Evolutionary conservation across 2,329 filamentous ascomycete genomes (phyloP).

Genomic region (Trichophyton equinum): DNA sequence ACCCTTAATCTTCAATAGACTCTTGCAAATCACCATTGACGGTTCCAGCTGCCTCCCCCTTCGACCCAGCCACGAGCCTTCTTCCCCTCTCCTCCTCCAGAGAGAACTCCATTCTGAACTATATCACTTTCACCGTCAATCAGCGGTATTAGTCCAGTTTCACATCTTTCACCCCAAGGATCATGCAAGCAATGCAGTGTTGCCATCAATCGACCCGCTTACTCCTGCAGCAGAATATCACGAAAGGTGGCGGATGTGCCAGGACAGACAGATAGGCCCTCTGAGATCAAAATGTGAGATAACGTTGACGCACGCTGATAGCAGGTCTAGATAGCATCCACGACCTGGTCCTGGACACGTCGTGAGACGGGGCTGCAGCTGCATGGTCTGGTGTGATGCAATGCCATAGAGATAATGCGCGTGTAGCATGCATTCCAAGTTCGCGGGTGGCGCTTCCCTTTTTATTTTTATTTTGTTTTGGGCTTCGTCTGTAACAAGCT

Average conservation of each 20-base stretch:
- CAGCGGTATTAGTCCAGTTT: not conserved
- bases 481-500: not conserved
- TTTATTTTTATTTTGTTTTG: not conserved
- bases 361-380: not conserved
- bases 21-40: not conserved
- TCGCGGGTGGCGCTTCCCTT: not conserved
- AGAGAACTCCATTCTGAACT: not conserved
- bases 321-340: not conserved
- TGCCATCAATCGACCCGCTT: not conserved
- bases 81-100: not conserved
- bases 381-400: not conserved
- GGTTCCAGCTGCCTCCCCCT: not conserved
- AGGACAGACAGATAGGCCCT: not conserved
- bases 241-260: not conserved
- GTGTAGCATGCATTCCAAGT: not conserved
- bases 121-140: not conserved
- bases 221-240: not conserved
- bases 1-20: not conserved
- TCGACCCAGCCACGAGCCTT: not conserved
- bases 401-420: not conserved
- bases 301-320: not conserved
- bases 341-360: not conserved
- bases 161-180: not conserved
- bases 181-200: not conserved
- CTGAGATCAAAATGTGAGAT: not conserved